Conservation (phyloP, 2,329 filamentous ascomycete genomes). For the Lasiodiplodia theobromae region DNA sequence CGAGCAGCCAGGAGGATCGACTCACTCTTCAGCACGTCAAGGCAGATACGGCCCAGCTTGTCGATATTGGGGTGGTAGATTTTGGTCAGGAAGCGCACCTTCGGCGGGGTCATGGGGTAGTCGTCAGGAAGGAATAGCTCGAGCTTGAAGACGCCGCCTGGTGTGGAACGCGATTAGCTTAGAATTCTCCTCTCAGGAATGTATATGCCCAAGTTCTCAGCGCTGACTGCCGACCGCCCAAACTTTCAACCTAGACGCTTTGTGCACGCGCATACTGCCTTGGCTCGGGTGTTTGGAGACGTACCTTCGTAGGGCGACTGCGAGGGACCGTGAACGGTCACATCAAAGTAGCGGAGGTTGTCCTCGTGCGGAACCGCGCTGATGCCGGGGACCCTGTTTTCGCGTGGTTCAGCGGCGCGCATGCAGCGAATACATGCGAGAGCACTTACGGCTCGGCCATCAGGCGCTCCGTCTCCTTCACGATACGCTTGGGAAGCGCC, state of each 20-base stretch:
- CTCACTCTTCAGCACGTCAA: conserved; percentile 95
- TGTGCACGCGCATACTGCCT: not conserved
- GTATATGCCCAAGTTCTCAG: not conserved
- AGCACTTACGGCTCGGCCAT: conserved; percentile 88
- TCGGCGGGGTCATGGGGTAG: conserved; percentile 98
- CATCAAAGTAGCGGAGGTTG: conserved; percentile 97
- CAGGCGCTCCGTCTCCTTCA: conserved; percentile 97
- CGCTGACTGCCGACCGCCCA: not conserved
- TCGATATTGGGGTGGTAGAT: conserved; percentile 99
- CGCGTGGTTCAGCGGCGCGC: not conserved
- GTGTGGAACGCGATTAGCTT: conserved; percentile 17
- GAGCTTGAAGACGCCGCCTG: conserved; percentile 89
- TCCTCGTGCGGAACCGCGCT: conserved; percentile 95
- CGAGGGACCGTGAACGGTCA: conserved; percentile 90
- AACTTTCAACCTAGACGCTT: not conserved
- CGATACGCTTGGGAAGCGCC: conserved; percentile 93
- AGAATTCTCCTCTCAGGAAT: not conserved
- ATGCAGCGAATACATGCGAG: conserved; percentile 17
- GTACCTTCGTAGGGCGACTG: conserved; percentile 94
- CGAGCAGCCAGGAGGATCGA: conserved; percentile 3
- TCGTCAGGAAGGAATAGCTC: conserved; percentile 98
- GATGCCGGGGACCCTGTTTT: conserved; percentile 87
- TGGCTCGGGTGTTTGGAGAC: conserved; percentile 34
- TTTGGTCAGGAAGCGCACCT: conserved; percentile 97
- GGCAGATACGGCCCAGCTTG: conserved; percentile 93